Percentiles rank a stretch among this genome's conserved stretches.
These are phyloP conservation scores for Solanum gracilifrons DNA, from an alignment of 257 asterid species.

Conservation along the genomic window DNA sequence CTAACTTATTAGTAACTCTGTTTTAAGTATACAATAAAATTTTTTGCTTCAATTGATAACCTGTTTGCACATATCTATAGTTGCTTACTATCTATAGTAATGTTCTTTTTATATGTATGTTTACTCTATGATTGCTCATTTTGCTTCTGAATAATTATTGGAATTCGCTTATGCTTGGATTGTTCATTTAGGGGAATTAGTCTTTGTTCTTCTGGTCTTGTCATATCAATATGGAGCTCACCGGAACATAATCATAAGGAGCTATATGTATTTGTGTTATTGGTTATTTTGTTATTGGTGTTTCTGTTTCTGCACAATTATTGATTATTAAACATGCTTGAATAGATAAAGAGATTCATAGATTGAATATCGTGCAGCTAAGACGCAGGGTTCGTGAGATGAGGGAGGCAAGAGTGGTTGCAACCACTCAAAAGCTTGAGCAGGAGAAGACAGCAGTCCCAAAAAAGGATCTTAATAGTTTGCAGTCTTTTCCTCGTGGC, in stretches of 20 bases:
- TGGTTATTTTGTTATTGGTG: not conserved
- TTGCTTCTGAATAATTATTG: not conserved
- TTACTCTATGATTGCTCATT: not conserved
- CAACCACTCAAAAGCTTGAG: constrained; percentile 44
- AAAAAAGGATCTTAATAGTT: constrained; percentile 52
- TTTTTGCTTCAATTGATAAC: not conserved
- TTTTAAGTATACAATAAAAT: not conserved
- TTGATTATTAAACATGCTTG: not conserved
- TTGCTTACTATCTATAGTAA: not conserved
- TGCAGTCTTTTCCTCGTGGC: constrained; percentile 95
- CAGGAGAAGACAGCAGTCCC: constrained; percentile 41
- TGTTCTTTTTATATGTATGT: not conserved
- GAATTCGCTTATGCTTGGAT: not conserved
- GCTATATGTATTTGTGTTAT: not conserved
- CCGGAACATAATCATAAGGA: not conserved
- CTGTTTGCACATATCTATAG: not conserved
- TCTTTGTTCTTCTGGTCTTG: not conserved
- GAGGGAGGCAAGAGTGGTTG: constrained; percentile 85
- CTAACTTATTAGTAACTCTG: not conserved
- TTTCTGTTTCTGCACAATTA: not conserved
- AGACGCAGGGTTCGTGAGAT: constrained; percentile 88
- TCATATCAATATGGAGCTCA: not conserved
- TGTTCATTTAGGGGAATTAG: not conserved
- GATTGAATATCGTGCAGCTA: constrained; percentile 41
- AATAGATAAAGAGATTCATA: not conserved